phyloP scores from a whole-genome alignment of 176 grass and related monocot genomes.

The barley (Hordeum vulgare) region MorexV3_pseudomolecules_assembly NC_058519.1:512331793-512332292 shows the following conservation, averaged over 20 bases:
- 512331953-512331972: conserved; percentile 21
- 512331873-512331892: conserved; percentile 1
- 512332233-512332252: conserved; percentile 87
- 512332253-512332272: conserved; percentile 77
- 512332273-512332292: conserved; percentile 96
- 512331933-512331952: conserved; percentile 29
- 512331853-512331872: conserved; percentile 33
- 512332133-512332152: background rate
- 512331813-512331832: background rate
- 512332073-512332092: conserved; percentile 28
- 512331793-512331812: background rate
- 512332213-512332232: conserved; percentile 94
- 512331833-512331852: conserved; percentile 19
- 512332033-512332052: conserved; percentile 29
- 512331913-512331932: conserved; percentile 31
- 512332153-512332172: background rate
- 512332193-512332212: conserved; percentile 89
- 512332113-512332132: conserved; percentile 14
- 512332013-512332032: conserved; percentile 36
- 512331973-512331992: conserved; percentile 49
- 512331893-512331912: conserved; percentile 22
- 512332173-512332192: conserved; percentile 17
- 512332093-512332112: conserved; percentile 20
- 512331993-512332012: conserved; percentile 24
- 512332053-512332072: conserved; percentile 10